These are phyloP conservation scores for Carpinus viminea DNA, from an alignment of 306 rosid genomes.

Conservation along the genomic window DNA sequence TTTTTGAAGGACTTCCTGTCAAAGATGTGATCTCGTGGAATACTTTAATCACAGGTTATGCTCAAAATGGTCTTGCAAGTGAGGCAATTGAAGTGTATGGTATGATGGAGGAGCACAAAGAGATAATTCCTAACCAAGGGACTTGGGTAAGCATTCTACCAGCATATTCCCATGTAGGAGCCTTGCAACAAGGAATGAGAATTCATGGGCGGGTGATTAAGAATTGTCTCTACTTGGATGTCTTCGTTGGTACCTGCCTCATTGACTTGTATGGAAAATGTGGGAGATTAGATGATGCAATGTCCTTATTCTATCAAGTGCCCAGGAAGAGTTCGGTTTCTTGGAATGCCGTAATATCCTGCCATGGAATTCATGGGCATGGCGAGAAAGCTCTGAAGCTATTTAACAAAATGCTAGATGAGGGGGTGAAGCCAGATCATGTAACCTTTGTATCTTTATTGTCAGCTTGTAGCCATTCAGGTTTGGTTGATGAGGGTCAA, in stretches of 20 bases:
- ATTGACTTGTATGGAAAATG: slow-evolving; percentile 62
- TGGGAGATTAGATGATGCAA: slow-evolving; percentile 48
- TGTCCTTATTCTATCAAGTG: slow-evolving; percentile 40
- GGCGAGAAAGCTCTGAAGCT: slow-evolving; percentile 41
- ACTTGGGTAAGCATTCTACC: slow-evolving; percentile 53
- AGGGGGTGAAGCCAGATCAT: slow-evolving; percentile 42
- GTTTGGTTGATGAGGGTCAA: slow-evolving; percentile 45
- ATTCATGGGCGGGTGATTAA: slow-evolving; percentile 50
- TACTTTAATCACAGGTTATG: slow-evolving; percentile 47
- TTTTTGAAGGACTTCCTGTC: slow-evolving; percentile 41
- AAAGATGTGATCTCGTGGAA: slow-evolving; percentile 53
- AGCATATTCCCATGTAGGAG: slow-evolving; percentile 47
- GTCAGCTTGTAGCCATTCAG: slow-evolving; percentile 59
- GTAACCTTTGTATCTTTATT: slow-evolving; percentile 45
- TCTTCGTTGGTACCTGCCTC: slow-evolving; percentile 50
- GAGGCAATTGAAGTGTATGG: slow-evolving; percentile 44
- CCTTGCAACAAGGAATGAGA: slow-evolving; percentile 51
- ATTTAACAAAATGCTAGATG: slow-evolving; percentile 39
- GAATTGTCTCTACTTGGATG: slow-evolving; percentile 36
- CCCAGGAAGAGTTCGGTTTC: slow-evolving; percentile 34
- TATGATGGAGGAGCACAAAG: slow-evolving; percentile 35
- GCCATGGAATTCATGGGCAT: slow-evolving; percentile 54
- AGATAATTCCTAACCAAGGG: slow-evolving; percentile 46
- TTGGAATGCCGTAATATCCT: slow-evolving; percentile 52
- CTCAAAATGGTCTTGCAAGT: slow-evolving; percentile 55